Evolutionary conservation across 768 basidiomycete genomes (phyloP).

Genomic region (Aureoboletus auriporus): DNA sequence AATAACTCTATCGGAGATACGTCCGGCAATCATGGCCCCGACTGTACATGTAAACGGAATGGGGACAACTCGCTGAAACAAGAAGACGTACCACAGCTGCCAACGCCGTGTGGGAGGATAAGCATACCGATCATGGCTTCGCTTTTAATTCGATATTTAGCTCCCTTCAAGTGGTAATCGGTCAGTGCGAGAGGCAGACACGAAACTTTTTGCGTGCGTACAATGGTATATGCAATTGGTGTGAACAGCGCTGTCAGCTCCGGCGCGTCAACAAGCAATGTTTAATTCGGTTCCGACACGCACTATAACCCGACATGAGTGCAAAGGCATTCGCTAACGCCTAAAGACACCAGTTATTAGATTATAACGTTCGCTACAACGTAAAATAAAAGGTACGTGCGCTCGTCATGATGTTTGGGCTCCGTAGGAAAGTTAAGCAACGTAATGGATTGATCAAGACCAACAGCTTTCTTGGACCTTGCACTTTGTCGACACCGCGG

Average conservation of each 20-base stretch:
- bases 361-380: no score
- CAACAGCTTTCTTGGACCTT: slow-evolving; percentile 21
- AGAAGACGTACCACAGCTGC: slow-evolving; percentile 17
- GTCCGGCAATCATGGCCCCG: slow-evolving; percentile 60
- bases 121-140: slow-evolving; percentile 23
- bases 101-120: slow-evolving; percentile 25
- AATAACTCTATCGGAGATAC: slow-evolving; percentile 53
- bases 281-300: slow-evolving; percentile 28
- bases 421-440: slow-evolving; percentile 47
- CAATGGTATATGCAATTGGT: slow-evolving; percentile 65
- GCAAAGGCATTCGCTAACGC: slow-evolving; percentile 51
- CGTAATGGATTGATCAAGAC: slow-evolving; percentile 59
- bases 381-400: slow-evolving; percentile 34
- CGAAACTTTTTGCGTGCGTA: slow-evolving; percentile 27
- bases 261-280: slow-evolving; percentile 18
- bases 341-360: no score
- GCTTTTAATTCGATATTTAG: slow-evolving; percentile 21
- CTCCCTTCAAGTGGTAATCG: slow-evolving; percentile 49
- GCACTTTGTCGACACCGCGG: slow-evolving; percentile 47
- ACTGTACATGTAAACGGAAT: slow-evolving; percentile 31
- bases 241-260: slow-evolving; percentile 27
- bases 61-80: background rate
- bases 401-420: slow-evolving; percentile 53
- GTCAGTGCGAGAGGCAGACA: background rate
- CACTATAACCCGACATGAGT: slow-evolving; percentile 29